A percentile compares a stretch with the other conserved stretches of the same genome.
Evolutionary conservation across 768 basidiomycete species (phyloP).

Genomic region (Mycena indigotica): DNA sequence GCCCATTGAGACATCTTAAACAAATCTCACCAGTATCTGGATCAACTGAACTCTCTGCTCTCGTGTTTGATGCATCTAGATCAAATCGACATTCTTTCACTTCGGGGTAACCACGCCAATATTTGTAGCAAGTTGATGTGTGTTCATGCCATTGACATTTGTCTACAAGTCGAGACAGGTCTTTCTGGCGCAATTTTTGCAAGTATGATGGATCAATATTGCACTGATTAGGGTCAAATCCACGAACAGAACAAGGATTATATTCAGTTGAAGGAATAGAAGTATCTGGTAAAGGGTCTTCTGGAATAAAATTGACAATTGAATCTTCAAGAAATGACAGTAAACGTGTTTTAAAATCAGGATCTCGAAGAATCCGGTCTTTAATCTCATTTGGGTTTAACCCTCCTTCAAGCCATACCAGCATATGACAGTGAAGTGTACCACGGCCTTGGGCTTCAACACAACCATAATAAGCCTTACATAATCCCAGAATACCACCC

Average conservation of each 20-base stretch:
- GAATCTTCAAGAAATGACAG: conserved; percentile 14
- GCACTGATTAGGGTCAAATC: not conserved
- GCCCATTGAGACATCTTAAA: not conserved
- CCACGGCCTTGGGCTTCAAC: conserved; percentile 31
- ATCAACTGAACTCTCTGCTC: not conserved
- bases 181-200: not conserved
- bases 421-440: conserved; percentile 12
- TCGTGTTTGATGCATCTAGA: conserved; percentile 5
- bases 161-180: conserved; percentile 7
- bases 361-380: conserved; percentile 4
- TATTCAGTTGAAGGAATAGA: not conserved
- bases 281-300: not conserved
- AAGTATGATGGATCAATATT: not conserved
- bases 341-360: conserved; percentile 5
- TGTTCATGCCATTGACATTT: conserved; percentile 18
- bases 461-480: conserved; percentile 31
- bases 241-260: conserved; percentile 10
- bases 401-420: conserved; percentile 10
- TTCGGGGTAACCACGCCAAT: conserved; percentile 9
- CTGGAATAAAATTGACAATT: conserved; percentile 6
- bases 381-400: conserved; percentile 21
- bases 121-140: conserved; percentile 19
- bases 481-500: conserved; percentile 25
- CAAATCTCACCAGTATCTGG: not conserved
- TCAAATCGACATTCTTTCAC: conserved; percentile 16